Evolutionary conservation across 176 grass and related monocot species (phyloP).

Genomic region (Cenchrus fungigraminus): DNA sequence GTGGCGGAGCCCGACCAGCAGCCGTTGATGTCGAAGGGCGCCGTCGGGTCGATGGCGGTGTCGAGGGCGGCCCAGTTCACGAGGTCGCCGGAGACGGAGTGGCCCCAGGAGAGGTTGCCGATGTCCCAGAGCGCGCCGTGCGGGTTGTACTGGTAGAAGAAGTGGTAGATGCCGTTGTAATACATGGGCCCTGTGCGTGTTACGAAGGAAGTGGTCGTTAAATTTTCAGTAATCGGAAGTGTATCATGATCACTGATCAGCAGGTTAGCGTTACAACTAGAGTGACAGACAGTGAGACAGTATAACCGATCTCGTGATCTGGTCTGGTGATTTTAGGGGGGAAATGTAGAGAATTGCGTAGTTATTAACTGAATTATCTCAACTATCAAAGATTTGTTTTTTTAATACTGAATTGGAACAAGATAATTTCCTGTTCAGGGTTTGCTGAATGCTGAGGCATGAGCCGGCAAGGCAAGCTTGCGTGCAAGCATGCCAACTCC

Average conservation of each 20-base stretch:
- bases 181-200: conserved; percentile 67
- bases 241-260: background rate
- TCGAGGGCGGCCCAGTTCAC: conserved; percentile 64
- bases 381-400: background rate
- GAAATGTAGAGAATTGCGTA: background rate
- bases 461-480: background rate
- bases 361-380: background rate
- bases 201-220: background rate
- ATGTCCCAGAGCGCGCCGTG: conserved; percentile 55
- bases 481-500: background rate
- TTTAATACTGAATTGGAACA: background rate
- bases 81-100: conserved; percentile 79
- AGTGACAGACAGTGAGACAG: background rate
- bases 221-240: background rate
- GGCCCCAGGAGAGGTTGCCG: conserved; percentile 76
- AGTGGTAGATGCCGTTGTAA: conserved; percentile 70
- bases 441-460: too few species aligned
- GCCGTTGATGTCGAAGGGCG: conserved; percentile 68
- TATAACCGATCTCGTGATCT: too few species aligned
- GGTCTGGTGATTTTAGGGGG: background rate
- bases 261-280: background rate
- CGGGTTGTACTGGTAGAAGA: conserved; percentile 94
- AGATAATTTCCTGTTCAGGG: background rate
- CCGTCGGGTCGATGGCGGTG: conserved; percentile 47
- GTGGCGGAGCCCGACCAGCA: conserved; percentile 84